Conservation (phyloP, 2,329 filamentous ascomycete genomes). For the Pseudogymnoascus sp. region DNA sequence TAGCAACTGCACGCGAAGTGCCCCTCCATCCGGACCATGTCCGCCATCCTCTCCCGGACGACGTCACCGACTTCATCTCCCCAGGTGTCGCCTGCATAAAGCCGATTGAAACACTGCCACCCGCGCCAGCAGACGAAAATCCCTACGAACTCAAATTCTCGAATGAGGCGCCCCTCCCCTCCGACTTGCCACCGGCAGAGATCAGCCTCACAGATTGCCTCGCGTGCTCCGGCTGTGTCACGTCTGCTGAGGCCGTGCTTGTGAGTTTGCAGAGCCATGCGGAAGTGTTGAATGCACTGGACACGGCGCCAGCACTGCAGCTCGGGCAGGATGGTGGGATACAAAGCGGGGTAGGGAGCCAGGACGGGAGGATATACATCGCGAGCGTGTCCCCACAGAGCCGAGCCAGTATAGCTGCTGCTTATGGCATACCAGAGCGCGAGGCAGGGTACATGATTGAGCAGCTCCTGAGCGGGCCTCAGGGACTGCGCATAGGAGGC, state of each 20-base stretch:
- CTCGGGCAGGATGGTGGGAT: slow-evolving; percentile 12
- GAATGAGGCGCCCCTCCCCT: slow-evolving; percentile 57
- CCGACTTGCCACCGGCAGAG: slow-evolving; percentile 65
- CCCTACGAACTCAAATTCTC: slow-evolving; percentile 90
- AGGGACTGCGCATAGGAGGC: slow-evolving; percentile 65
- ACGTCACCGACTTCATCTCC: slow-evolving; percentile 98
- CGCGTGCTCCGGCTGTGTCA: slow-evolving; percentile 95
- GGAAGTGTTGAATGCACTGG: slow-evolving; percentile 79
- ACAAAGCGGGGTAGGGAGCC: slow-evolving; percentile 39
- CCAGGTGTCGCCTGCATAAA: slow-evolving; percentile 98
- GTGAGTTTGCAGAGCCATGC: slow-evolving; percentile 90
- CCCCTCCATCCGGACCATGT: slow-evolving; percentile 55
- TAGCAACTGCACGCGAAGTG: not conserved
- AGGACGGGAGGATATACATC: slow-evolving; percentile 70
- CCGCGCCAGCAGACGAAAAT: slow-evolving; percentile 40
- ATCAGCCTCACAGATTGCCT: slow-evolving; percentile 97
- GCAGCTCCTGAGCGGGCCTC: slow-evolving; percentile 65
- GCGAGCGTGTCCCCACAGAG: slow-evolving; percentile 91
- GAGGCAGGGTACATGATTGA: slow-evolving; percentile 78
- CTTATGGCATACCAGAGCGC: slow-evolving; percentile 65
- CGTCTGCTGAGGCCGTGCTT: slow-evolving; percentile 93
- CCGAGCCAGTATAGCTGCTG: slow-evolving; percentile 80
- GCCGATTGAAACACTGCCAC: slow-evolving; percentile 84
- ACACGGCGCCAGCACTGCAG: slow-evolving; percentile 50
- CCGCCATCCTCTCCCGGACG: slow-evolving; percentile 93